These are phyloP conservation scores for Lasiodiplodia sp. DNA, from an alignment of 2,329 filamentous ascomycete species.

Conservation along the genomic window DNA sequence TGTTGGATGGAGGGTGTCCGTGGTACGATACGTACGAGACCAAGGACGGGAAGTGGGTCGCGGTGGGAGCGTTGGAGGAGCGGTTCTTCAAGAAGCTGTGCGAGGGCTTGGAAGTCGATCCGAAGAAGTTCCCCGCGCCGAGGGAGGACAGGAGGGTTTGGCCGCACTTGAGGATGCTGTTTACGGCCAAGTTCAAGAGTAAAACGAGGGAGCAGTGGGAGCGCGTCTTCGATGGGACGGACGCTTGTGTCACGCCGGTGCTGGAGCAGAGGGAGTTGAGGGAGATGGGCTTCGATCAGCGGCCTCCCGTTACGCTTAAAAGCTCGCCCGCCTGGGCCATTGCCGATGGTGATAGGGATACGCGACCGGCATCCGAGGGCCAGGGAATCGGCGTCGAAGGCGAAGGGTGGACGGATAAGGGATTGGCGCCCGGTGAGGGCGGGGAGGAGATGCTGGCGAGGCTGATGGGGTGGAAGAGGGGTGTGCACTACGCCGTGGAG, in stretches of 20 bases:
- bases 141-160: conserved; percentile 70
- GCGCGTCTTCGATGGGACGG: conserved; percentile 82
- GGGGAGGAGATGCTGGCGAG: conserved; percentile 71
- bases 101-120: conserved; percentile 67
- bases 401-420: conserved; percentile 68
- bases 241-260: conserved; percentile 92
- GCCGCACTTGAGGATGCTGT: conserved; percentile 68
- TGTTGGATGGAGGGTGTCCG: conserved; percentile 83
- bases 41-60: conserved; percentile 77
- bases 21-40: conserved; percentile 93
- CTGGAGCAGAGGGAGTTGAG: conserved; percentile 77
- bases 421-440: conserved; percentile 71
- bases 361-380: conserved; percentile 56
- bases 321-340: conserved; percentile 74
- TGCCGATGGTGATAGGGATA: conserved; percentile 53
- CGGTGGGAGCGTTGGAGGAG: conserved; percentile 87
- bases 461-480: conserved; percentile 82
- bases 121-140: conserved; percentile 53
- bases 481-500: conserved; percentile 72
- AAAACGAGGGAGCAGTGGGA: conserved; percentile 85
- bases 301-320: conserved; percentile 72
- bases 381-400: conserved; percentile 72
- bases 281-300: conserved; percentile 68
- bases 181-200: conserved; percentile 69
- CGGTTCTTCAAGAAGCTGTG: conserved; percentile 79